Base-by-base conservation (phyloP, 202 grass and related monocot species). In the Saccharum hybrid region DNA sequence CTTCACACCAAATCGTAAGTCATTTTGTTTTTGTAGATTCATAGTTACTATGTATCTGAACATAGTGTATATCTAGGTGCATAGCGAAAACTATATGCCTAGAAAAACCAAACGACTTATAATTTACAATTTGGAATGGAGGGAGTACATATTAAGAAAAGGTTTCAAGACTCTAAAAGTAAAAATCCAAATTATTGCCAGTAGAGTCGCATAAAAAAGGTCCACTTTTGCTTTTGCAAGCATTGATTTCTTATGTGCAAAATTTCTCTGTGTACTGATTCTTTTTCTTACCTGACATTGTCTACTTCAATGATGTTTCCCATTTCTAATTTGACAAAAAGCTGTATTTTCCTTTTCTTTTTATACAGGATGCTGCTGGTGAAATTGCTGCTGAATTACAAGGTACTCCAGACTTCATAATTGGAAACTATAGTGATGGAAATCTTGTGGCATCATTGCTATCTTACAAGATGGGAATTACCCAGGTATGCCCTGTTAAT, bases 361-460 rank as follows among this genome's bases (percentile, higher is more conserved):
- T 77, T 64, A 64, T 84, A 33, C 81, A 98, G 96, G 96, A 98
- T 72, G 96, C 86, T 54, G 84, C 90, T 76, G 89, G 91, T 63
- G 96, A 99, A 82, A 99, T 99, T 89, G 75, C 88, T 71, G 90
- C 96, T 46, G 93, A 96, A 81, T 80, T 99, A 86, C 96, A 96
- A 51, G 93, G 96, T 12, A 89, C 81, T 76, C 96, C 96, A 57
- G 93, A 99, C 78, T 91, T 99, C 78, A 92, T 99, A 85, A 92
- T 98, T 81, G 96, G 96, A 72, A 99, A 99, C 75, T 99, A 99
- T 68, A 99, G 96, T 52, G 91, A 98, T 52, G 96, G 96, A 19
- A 98, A 98, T 96, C 96, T 96, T 79, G 96, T 96, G 77, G 96
- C 96, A 61, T 98, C 96, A 66, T 89, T 98, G 63, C 81, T 98